Evolutionary conservation across 768 basidiomycete genomes (phyloP), one percentile per base, ranked within the genome.

Genomic region (Leccinum ochraceum): DNA sequence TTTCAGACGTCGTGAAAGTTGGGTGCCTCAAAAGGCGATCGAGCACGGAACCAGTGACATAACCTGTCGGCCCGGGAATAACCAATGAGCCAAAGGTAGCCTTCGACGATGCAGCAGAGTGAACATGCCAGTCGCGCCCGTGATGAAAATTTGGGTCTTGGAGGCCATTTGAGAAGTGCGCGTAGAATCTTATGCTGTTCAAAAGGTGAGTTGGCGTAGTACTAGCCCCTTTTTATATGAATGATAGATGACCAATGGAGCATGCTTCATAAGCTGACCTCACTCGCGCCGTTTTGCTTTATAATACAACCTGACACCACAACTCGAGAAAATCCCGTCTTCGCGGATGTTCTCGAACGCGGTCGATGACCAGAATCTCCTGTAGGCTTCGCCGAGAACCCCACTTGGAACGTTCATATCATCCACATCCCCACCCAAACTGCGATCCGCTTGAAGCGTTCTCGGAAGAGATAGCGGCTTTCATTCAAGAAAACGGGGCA

Each of bases 11-110:
- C 11, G 60, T 22, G 17, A 67, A 67, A 6, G 62, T 68, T 9
- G 55, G 62, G 53, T 73, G 72, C 1, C 57, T 54, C 55, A 78
- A 67, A 48, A 77, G 71, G 28, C 66, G 73, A 24, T 66, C 53
- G n/a, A 77, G 53, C 17, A 73, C 69, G 4, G 67, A 69, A 17
- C 77, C 77, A 8, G 66, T 73, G 48, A 78, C 53, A 55, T 76
- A 78, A 26, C 77, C 77, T 75, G 26, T 16, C 30, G 0, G 3
- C 26, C 26, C 26, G 14, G 34, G 1, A 13, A 11, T 32, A 1
- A 16, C 7, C 4, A 2, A 8, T 64, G 13, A 60, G 54, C 57
- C 46, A 57, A 50, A 58, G 44, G 56, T 34, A 36, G 52, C 4
- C 8, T 9, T 6, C 6, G 8, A 30, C 8, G 30, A 30, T 8